Evolutionary conservation across 768 basidiomycete genomes (phyloP).

Genomic region (Suillus placidus): DNA sequence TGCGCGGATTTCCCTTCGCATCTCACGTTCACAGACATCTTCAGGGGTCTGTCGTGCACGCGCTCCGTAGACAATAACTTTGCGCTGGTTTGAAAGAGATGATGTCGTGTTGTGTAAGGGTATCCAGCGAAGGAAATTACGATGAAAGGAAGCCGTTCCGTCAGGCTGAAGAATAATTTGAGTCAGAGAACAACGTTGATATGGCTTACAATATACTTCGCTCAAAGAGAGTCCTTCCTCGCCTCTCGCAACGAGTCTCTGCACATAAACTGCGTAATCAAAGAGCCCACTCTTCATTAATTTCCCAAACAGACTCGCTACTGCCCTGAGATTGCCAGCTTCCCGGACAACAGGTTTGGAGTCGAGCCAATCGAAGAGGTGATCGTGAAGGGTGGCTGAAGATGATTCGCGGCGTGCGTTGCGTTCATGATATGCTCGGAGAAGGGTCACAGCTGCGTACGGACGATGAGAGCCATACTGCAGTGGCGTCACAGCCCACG

Average conservation of each 20-base stretch:
- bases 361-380: constrained; percentile 83
- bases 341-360: constrained; percentile 63
- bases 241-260: constrained; percentile 79
- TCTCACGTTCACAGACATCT: constrained; percentile 67
- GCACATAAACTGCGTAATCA: constrained; percentile 74
- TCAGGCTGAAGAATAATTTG: constrained; percentile 13
- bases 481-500: constrained; percentile 78
- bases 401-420: constrained; percentile 65
- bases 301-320: constrained; percentile 71
- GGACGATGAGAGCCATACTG: constrained; percentile 85
- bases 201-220: constrained; percentile 44
- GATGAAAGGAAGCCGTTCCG: constrained; percentile 56
- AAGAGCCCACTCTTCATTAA: constrained; percentile 72
- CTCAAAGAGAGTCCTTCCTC: constrained; percentile 59
- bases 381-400: constrained; percentile 69
- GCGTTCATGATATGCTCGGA: constrained; percentile 62
- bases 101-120: constrained; percentile 63
- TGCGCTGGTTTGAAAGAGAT: constrained; percentile 69
- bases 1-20: constrained; percentile 67
- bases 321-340: constrained; percentile 52
- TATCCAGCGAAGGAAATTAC: constrained; percentile 70
- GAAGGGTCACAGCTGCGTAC: constrained; percentile 71
- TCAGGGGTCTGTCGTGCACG: constrained; percentile 72
- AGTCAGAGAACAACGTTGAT: not conserved
- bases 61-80: constrained; percentile 67